Base-by-base conservation (phyloP, 2,329 filamentous ascomycete species). In the Elsinoe necatrix region DNA sequence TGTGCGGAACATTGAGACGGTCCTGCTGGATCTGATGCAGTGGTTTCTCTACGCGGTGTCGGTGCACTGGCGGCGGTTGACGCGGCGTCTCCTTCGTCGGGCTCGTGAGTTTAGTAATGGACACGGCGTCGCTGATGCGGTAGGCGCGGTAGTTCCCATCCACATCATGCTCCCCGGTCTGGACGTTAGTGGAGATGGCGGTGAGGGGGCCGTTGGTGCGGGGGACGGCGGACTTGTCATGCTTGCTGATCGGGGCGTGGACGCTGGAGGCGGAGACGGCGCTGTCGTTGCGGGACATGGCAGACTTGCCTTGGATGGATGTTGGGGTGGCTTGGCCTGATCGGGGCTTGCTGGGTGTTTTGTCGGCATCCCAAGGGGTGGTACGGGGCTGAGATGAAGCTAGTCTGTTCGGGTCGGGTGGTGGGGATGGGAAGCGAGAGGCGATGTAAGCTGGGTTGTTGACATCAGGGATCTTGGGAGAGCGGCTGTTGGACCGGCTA, bases 241-340 rank as follows among this genome's bases (percentile, higher is more conserved):
- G 25, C 27, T 50, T 52, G 29, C 31, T 35, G 31, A 34, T 21
- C 9, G 48, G 60, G 2, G 64, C 63, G 23, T 62, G 61, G 55
- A 61, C 65, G 4, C 62, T 63, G 16, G 62, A 60, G 16, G 62
- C 61, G 1, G 64, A 65, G 31, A 63, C 56, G 20, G 64, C 64
- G 47, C 64, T 67, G 54, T 63, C 63, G 7, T 61, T 63, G 34
- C 65, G 64, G 5, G 58, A 57, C 34, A 64, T 45, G 39, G 62
- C 60, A 7, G 20, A 21, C 18, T 52, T 52, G 48, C 29, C 31
- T 21, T 51, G 47, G n/a, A 16, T 21, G 18, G 31, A 16, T 1
- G n/a, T n/a, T 3, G 48, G 48, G 2, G 31, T 8, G 58, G 52
- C 45, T 62, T 52, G n/a, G 23, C 29, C 48, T 8, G 48, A 52